Evolutionary conservation across 2,329 filamentous ascomycete species (phyloP), one percentile per base, ranked within the genome.

Genomic region (Cladorrhinum sp.): DNA sequence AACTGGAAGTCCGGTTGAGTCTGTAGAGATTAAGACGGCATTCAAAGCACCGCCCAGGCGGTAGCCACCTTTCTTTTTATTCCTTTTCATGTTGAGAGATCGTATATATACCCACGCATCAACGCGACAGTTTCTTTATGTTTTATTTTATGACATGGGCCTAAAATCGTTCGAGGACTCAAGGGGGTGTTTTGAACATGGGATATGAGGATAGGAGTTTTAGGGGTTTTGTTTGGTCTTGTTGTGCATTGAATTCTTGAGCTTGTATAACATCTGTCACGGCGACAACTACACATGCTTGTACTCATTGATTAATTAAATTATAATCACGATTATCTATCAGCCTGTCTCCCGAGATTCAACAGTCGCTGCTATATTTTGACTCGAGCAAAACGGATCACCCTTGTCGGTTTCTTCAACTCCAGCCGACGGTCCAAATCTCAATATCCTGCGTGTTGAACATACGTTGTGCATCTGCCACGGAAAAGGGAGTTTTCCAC

Each of bases 11-110:
- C 77, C 76, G 0, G 71, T 73, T 0, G 75, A 77, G 69, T 67
- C 61, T 6, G 69, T 68, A 20, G 73, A 67, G 58, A 73, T 79
- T 18, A 73, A 74, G 67, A 74, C 71, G 8, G 71, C 71, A 2
- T 80, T 80, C 65, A 72, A 74, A 30, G 74, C 77, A 36, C 68
- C 68, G 26, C 65, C 64, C 3, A 70, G 65, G 63, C 64, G 64
- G 60, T 65, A 62, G 64, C 51, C 26, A n/a, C 26, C 54, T 28
- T 24, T 55, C 42, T 57, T 16, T 58, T 50, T 23, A 59, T 33
- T 48, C 52, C n/a, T n/a, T n/a, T n/a, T n/a, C n/a, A n/a, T n/a
- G n/a, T n/a, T n/a, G n/a, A n/a, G 46, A 49, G 30, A 48, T 20
- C 26, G 56, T 8, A 56, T 54, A 46, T 58, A 24, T 46, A 50